These are phyloP conservation scores for Bisporella sp. DNA, from an alignment of 2,329 filamentous ascomycete genomes.

Conservation along the genomic window DNA sequence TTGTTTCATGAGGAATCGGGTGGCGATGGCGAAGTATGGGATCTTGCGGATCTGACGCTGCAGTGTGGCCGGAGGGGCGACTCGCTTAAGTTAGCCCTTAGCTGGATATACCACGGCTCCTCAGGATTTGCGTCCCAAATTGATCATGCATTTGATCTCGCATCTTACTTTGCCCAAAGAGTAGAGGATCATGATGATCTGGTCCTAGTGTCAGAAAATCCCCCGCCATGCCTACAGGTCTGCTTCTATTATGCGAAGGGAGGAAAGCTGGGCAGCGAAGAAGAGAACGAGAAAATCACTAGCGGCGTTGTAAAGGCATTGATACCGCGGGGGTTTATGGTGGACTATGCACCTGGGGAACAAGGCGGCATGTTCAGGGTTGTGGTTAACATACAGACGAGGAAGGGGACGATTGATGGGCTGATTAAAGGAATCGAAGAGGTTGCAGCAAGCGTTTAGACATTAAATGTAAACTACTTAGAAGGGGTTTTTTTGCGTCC, in stretches of 20 bases:
- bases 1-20: conserved; percentile 61
- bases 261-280: conserved; percentile 37
- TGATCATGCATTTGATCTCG: conserved; percentile 66
- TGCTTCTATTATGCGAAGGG: conserved; percentile 81
- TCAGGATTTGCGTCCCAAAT: conserved; percentile 64
- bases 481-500: too few relatives aligned
- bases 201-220: conserved; percentile 64
- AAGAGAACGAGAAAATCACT: conserved; percentile 47
- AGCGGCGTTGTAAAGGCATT: conserved; percentile 46
- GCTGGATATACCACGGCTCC: conserved; percentile 84
- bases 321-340: conserved; percentile 58
- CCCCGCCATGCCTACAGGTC: conserved; percentile 84
- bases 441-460: conserved; percentile 12
- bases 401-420: conserved; percentile 52
- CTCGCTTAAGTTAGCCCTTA: conserved; percentile 76
- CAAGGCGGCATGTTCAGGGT: conserved; percentile 62
- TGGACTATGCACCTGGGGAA: conserved; percentile 45
- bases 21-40: conserved; percentile 58
- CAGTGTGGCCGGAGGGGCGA: conserved; percentile 89
- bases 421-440: conserved; percentile 51
- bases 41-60: conserved; percentile 85
- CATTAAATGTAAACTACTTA: not conserved
- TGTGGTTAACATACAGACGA: conserved; percentile 58
- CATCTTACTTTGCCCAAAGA: conserved; percentile 57
- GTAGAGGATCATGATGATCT: conserved; percentile 54